Conservation (phyloP, 805 yeast species). For the Candida chauliodis region DNA sequence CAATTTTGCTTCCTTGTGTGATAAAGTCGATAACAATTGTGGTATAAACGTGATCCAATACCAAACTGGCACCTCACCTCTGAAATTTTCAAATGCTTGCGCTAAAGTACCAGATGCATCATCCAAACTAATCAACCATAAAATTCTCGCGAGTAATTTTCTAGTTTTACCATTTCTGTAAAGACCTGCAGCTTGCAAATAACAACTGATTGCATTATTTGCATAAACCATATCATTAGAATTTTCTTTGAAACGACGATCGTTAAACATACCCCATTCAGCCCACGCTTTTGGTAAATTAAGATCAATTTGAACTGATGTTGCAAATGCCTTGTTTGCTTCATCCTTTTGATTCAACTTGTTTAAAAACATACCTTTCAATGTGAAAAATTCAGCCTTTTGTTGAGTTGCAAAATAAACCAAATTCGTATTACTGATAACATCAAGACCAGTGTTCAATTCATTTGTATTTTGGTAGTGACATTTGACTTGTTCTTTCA, state of each 20-base stretch:
- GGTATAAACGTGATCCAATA: constrained; percentile 98
- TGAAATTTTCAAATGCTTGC: constrained; percentile 83
- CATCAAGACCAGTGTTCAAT: constrained; percentile 91
- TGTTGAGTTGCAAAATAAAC: constrained; percentile 97
- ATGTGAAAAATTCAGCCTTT: constrained; percentile 95
- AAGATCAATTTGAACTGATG: constrained; percentile 94
- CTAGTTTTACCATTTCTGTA: constrained; percentile 92
- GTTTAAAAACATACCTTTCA: constrained; percentile 97
- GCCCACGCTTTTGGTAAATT: constrained; percentile 99
- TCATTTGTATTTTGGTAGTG: constrained; percentile 92
- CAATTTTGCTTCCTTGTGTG: constrained; percentile 86
- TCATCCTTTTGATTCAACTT: constrained; percentile 87
- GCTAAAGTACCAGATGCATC: constrained; percentile 78
- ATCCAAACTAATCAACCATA: constrained; percentile 92
- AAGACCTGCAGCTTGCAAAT: constrained; percentile 94
- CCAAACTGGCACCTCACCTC: constrained; percentile 98
- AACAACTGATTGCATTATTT: constrained; percentile 91
- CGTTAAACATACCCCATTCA: constrained; percentile 98
- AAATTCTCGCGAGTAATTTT: constrained; percentile 77
- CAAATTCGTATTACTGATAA: constrained; percentile 90
- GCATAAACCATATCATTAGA: constrained; percentile 81
- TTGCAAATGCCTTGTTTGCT: constrained; percentile 96
- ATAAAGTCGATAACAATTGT: constrained; percentile 81
- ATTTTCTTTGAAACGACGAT: constrained; percentile 77
- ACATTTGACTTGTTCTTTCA: constrained; percentile 96